phyloP scores from a whole-genome alignment of 371 early-diverging fungal species.

The Mortierella sp. region DNA sequence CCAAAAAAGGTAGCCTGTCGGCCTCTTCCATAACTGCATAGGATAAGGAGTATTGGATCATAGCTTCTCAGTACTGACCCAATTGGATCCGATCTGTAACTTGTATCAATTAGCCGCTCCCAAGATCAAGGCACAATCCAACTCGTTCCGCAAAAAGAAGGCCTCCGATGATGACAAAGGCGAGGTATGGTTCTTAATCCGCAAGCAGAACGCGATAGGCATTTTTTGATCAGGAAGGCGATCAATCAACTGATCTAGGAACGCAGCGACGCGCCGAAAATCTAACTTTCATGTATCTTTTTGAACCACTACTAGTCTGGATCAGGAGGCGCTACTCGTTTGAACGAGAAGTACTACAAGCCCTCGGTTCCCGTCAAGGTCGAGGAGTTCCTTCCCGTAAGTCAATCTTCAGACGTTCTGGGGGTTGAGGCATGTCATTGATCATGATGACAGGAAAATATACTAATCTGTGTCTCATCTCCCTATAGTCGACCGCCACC shows the following conservation, averaged over 20 bases:
- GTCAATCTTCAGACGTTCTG: not conserved
- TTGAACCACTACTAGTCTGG: slow-evolving; percentile 31
- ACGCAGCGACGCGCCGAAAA: not conserved
- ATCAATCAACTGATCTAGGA: not conserved
- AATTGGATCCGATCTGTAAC: not conserved
- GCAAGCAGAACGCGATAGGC: not conserved
- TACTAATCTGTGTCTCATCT: not conserved
- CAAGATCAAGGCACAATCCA: slow-evolving; percentile 50
- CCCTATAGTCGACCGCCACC: slow-evolving; percentile 45
- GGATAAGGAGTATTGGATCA: not conserved
- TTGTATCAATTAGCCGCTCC: slow-evolving; percentile 25
- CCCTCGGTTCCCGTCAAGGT: slow-evolving; percentile 54
- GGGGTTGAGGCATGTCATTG: not conserved
- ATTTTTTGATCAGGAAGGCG: not conserved
- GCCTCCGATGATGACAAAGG: slow-evolving; percentile 26
- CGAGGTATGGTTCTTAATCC: slow-evolving; percentile 32
- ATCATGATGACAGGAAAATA: not conserved
- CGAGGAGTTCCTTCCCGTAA: slow-evolving; percentile 59
- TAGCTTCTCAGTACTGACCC: not conserved
- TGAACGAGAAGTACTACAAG: slow-evolving; percentile 60
- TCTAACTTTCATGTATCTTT: not conserved
- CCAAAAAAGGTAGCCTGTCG: slow-evolving; percentile 32
- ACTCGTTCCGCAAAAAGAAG: slow-evolving; percentile 54
- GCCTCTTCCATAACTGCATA: not conserved
- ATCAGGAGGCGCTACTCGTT: slow-evolving; percentile 46